Evolutionary conservation across 306 rosid species (phyloP).

Genomic region (Pyrus communis): DNA sequence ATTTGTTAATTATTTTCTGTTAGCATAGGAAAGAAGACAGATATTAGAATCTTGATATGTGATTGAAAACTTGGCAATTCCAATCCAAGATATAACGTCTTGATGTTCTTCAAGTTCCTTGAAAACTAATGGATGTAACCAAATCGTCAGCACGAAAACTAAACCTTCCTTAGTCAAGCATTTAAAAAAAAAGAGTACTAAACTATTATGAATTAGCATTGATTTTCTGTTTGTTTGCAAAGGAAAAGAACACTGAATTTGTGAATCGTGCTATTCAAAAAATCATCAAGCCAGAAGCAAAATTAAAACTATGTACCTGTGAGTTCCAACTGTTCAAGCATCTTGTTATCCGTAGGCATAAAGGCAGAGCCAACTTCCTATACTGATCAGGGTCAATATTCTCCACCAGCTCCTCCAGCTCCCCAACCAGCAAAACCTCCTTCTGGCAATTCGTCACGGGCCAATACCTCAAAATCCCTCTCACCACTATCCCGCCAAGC

Average conservation of each 20-base stretch:
- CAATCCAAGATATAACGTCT: neutral
- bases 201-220: neutral
- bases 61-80: neutral
- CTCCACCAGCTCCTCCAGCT: conserved; percentile 78
- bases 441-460: conserved; percentile 72
- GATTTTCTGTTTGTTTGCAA: neutral
- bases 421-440: conserved; percentile 64
- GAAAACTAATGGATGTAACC: no score
- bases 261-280: neutral
- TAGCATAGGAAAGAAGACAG: neutral
- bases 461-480: conserved; percentile 80
- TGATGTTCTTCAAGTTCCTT: neutral
- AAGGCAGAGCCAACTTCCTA: conserved; percentile 68
- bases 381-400: conserved; percentile 63
- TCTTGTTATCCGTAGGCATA: conserved; percentile 57
- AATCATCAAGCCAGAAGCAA: neutral
- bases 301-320: conserved; percentile 34
- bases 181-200: neutral
- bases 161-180: neutral
- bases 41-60: neutral
- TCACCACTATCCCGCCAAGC: conserved; percentile 70
- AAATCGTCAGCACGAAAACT: neutral
- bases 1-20: neutral
- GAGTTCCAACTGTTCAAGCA: conserved; percentile 77
- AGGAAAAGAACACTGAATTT: neutral